Conservation (phyloP, 768 basidiomycete species). For the Leccinum subtestaceum region DNA sequence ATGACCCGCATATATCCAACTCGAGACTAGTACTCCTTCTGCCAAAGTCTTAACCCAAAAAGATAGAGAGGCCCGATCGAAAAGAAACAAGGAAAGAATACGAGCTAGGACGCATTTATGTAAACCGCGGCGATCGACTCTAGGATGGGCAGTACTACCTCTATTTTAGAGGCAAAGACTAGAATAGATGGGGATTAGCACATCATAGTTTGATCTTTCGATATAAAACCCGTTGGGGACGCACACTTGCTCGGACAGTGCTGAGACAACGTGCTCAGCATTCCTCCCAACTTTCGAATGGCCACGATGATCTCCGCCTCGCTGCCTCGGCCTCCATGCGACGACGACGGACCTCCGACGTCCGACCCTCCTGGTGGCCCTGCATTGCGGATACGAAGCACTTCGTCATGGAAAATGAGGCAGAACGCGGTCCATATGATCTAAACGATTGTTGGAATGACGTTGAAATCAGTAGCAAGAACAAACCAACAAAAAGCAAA, state of each 20-base stretch:
- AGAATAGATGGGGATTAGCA: not conserved
- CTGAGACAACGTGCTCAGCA: conserved; percentile 18
- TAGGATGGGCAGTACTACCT: conserved; percentile 25
- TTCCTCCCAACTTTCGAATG: conserved; percentile 15
- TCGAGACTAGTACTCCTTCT: not conserved
- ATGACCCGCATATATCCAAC: not conserved
- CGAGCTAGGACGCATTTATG: not conserved
- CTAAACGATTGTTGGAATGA: conserved; percentile 5
- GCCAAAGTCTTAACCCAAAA: not conserved
- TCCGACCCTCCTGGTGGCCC: not conserved
- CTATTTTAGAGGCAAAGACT: conserved; percentile 26
- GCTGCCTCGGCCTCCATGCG: conserved; percentile 1
- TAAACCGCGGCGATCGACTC: conserved; percentile 13
- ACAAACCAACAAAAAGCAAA: too few species aligned
- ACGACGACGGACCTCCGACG: not conserved
- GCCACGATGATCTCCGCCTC: conserved; percentile 13
- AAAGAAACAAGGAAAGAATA: not conserved
- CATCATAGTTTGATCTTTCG: not conserved
- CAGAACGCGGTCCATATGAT: conserved; percentile 24
- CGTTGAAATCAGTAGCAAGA: not conserved
- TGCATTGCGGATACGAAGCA: conserved; percentile 17
- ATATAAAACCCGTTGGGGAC: conserved; percentile 1
- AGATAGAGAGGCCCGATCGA: not conserved
- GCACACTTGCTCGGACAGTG: conserved; percentile 19
- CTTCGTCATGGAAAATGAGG: conserved; percentile 21